Base-by-base conservation (phyloP, 2,329 filamentous ascomycete species). In the Penicillium sp. region DNA sequence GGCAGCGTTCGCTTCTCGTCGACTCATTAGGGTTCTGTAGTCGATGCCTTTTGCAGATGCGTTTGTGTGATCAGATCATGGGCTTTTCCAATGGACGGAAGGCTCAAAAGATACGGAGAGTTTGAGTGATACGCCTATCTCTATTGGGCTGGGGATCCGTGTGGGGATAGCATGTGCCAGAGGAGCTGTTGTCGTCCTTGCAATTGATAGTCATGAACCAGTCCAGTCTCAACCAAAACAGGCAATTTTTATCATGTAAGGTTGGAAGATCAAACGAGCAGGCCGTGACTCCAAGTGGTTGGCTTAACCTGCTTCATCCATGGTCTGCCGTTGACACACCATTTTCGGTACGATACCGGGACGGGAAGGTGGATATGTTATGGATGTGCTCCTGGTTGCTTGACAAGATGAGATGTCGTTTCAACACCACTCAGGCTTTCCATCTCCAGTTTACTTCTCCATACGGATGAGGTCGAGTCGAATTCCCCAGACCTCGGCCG, bases 91-190 rank as follows among this genome's bases (percentile, higher is more conserved):
- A 44, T 48, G 53, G 55, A 56, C 47, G 29, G 45, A 58, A 58
- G 46, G 47, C 29, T 13, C 50, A 46, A 54, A n/a, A 51, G 31
- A 44, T 46, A n/a, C 35, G 61, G 56, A 58, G 54, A 64, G 45
- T 67, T 45, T 65, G 38, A 47, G 58, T 38, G 21, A 67, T 63
- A 63, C 66, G 61, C 60, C 64, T 53, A 47, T 21, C 56, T 56
- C 56, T 35, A 61, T 63, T 62, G 51, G 60, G 64, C 49, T 56
- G 58, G 23, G 30, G 54, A 59, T 64, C 53, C 46, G 47, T 60
- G 63, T 61, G 62, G 60, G 64, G 65, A 65, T 62, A 65, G 46
- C 65, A 63, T 63, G 62, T 66, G 56, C 66, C 58, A 63, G 48
- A 58, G 41, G 50, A 56, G 60, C 30, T 38, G 56, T 41, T 45